These are phyloP conservation scores for Epichloe glyceriae DNA, from an alignment of 2,329 filamentous ascomycete genomes.

Conservation along the genomic window DNA sequence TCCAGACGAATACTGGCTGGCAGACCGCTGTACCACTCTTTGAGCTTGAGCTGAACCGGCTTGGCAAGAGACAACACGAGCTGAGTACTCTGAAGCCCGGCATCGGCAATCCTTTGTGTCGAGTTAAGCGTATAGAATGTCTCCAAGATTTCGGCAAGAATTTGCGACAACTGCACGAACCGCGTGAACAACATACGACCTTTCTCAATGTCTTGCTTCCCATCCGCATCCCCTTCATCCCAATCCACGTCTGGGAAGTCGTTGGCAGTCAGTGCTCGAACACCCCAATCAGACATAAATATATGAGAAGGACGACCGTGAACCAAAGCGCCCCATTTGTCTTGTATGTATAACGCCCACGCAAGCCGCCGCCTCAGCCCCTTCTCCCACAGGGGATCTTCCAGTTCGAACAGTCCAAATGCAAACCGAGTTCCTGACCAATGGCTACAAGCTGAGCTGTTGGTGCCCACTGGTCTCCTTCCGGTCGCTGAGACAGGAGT, in stretches of 20 bases:
- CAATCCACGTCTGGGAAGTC: slow-evolving; percentile 65
- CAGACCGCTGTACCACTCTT: slow-evolving; percentile 68
- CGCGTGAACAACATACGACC: slow-evolving; percentile 61
- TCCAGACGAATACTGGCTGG: slow-evolving; percentile 55
- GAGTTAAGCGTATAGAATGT: slow-evolving; percentile 71
- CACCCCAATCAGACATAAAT: slow-evolving; percentile 60
- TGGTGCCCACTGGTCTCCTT: slow-evolving; percentile 69
- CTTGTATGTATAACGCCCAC: slow-evolving; percentile 89
- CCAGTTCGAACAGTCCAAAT: slow-evolving; percentile 79
- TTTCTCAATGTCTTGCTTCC: slow-evolving; percentile 51
- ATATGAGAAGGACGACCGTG: slow-evolving; percentile 76
- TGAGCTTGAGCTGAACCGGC: slow-evolving; percentile 69
- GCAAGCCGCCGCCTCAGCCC: slow-evolving; percentile 73
- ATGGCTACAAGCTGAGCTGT: slow-evolving; percentile 82
- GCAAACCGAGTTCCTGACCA: slow-evolving; percentile 74
- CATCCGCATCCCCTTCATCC: slow-evolving; percentile 47
- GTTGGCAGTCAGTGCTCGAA: slow-evolving; percentile 47
- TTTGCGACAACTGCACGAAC: slow-evolving; percentile 62
- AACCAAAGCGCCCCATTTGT: slow-evolving; percentile 78
- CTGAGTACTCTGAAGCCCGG: slow-evolving; percentile 57
- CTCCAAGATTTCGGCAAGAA: slow-evolving; percentile 68
- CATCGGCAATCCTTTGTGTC: slow-evolving; percentile 53
- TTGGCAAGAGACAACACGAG: slow-evolving; percentile 65
- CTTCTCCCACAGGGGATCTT: slow-evolving; percentile 77
- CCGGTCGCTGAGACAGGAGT: slow-evolving; percentile 59